phyloP scores from a whole-genome alignment of 208 protist species.

The Crithidia fasciculata region DNA sequence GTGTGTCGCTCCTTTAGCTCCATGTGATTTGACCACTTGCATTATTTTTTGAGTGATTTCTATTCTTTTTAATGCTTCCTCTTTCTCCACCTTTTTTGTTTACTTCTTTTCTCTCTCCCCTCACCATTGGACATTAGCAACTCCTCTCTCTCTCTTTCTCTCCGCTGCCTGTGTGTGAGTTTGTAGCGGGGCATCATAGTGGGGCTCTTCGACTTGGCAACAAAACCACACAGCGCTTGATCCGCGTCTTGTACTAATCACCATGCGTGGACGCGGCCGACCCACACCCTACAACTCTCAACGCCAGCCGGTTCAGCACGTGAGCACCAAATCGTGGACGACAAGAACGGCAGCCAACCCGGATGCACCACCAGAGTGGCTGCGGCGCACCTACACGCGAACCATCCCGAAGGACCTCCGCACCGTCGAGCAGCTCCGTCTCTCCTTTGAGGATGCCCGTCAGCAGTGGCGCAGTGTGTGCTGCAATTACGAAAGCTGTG shows the following conservation, averaged over 20 bases:
- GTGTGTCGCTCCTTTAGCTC: too few relatives aligned
- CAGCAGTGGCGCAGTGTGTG: constrained; percentile 52
- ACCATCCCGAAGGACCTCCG: constrained; percentile 56
- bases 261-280: too few relatives aligned
- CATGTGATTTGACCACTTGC: not conserved
- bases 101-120: not conserved
- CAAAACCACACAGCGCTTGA: too few relatives aligned
- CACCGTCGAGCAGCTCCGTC: constrained; percentile 35
- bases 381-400: constrained; percentile 66
- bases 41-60: not conserved
- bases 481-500: not conserved
- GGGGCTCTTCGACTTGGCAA: too few relatives aligned
- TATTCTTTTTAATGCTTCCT: not conserved
- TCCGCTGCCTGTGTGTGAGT: too few relatives aligned
- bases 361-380: constrained; percentile 21
- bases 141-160: too few relatives aligned
- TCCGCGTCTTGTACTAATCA: too few relatives aligned
- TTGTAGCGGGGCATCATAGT: too few relatives aligned
- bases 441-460: constrained; percentile 59
- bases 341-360: not conserved
- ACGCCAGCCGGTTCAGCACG: too few relatives aligned
- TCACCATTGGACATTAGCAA: too few relatives aligned
- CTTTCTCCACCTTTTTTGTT: not conserved
- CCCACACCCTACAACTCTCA: too few relatives aligned
- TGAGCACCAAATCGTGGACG: not conserved